A percentile compares a stretch with the other conserved stretches of the same genome.
Conservation (phyloP, 2,329 filamentous ascomycete genomes). For the Dactylellina cionopaga region DNA sequence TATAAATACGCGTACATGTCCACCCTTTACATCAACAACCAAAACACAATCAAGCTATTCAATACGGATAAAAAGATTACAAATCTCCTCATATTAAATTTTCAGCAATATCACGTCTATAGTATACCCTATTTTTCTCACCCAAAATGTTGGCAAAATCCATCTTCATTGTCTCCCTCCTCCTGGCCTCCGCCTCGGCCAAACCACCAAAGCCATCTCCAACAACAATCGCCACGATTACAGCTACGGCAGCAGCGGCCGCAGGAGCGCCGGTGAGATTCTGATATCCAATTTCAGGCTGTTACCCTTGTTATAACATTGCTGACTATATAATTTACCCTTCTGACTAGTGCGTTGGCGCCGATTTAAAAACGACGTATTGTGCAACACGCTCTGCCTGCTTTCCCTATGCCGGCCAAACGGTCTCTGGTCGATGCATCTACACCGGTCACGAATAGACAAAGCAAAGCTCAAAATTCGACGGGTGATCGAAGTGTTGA, state of each 20-base stretch:
- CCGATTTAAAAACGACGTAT: constrained; percentile 5
- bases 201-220: constrained; percentile 1
- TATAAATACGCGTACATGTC: too few relatives aligned
- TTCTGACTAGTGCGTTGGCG: constrained; percentile 6
- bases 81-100: background rate
- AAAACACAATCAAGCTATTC: too few relatives aligned
- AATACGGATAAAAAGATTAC: background rate
- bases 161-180: constrained; percentile 19
- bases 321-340: background rate
- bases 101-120: background rate
- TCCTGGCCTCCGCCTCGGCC: constrained; percentile 8
- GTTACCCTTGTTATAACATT: background rate
- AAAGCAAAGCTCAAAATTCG: background rate
- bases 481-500: too few relatives aligned
- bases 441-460: constrained; percentile 21
- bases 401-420: constrained; percentile 4
- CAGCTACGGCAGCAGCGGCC: background rate
- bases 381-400: constrained; percentile 16
- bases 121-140: background rate
- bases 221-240: constrained; percentile 1
- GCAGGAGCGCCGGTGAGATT: constrained; percentile 20
- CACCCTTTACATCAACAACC: too few relatives aligned
- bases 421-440: constrained; percentile 14
- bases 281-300: background rate
- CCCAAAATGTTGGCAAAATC: constrained; percentile 21